Evolutionary conservation across 495 filamentous ascomycete species (phyloP), one percentile per base, ranked within the genome.

Genomic region (Umbilicaria muhlenbergii): DNA sequence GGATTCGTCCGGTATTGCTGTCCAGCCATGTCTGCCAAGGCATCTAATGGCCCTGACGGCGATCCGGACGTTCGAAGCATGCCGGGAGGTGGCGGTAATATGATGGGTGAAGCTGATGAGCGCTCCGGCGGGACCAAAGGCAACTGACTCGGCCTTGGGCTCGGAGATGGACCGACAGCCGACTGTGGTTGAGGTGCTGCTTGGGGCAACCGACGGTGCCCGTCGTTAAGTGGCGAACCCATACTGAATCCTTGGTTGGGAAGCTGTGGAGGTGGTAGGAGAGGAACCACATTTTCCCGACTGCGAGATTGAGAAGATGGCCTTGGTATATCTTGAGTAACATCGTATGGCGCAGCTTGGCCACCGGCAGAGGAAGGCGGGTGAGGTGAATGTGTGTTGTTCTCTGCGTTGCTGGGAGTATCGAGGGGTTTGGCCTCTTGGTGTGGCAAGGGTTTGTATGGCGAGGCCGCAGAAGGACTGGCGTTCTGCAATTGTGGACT

Each of bases 331-430:
- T 28, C 24, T 28, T 28, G 24, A 10, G 24, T 6, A 28, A 28
- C 1, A 28, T 28, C 24, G 6, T 28, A 6, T 28, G 24, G 24
- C 24, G 24, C 8, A 7, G 8, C 8, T 28, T 59, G 43, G 62
- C 58, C 46, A 63, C 67, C 43, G 52, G 53, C 35, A 46, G 49
- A 28, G 46, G 38, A 31, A 43, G 38, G 6, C 39, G 2, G 24
- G 6, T 28, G 24, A 8, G 24, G 8, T 28, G 24, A 6, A 10
- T 28, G 8, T 28, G 24, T 6, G 24, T 28, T 28, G 24, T 3
- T 8, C 2, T 28, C 24, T 10, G 24, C 8, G 6, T 8, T 28
- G 24, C 4, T 28, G 8, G 24, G 8, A 7, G 8, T 28, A 10
- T 28, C 24, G 24, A 28, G 24, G 24, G 24, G 24, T 28, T 28